Conservation (phyloP, 495 filamentous ascomycete species). For the Annulohypoxylon moriforme region DNA sequence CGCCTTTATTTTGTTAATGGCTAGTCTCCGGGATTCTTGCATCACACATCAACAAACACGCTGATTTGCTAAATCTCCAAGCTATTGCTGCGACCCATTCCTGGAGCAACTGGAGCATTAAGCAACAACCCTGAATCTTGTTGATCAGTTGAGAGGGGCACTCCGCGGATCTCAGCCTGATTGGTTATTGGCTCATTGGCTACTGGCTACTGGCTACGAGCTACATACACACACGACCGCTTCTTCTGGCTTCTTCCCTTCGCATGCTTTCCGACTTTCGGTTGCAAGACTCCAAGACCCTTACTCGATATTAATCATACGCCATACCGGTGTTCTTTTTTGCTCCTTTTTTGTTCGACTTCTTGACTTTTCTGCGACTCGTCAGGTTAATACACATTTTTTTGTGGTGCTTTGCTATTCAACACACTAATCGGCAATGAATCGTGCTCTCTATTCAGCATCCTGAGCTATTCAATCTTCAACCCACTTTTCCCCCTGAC, state of each 20-base stretch:
- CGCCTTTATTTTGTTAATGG: neutral
- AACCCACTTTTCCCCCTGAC: slow-evolving; percentile 40
- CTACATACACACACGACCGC: slow-evolving; percentile 13
- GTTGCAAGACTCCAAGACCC: neutral
- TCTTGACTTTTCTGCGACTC: slow-evolving; percentile 8
- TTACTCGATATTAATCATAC: slow-evolving; percentile 7
- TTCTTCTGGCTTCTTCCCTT: slow-evolving; percentile 15
- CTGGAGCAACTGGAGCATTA: slow-evolving; percentile 31
- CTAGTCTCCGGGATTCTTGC: slow-evolving; percentile 12
- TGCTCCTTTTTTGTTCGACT: neutral
- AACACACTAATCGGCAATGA: slow-evolving; percentile 30
- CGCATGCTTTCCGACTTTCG: neutral
- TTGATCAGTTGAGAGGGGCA: slow-evolving; percentile 43
- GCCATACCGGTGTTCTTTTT: neutral
- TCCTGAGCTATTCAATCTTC: slow-evolving; percentile 17
- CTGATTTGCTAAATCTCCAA: slow-evolving; percentile 27
- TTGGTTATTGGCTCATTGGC: slow-evolving; percentile 20
- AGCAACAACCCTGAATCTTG: slow-evolving; percentile 42
- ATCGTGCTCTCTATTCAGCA: slow-evolving; percentile 12
- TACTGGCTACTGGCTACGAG: slow-evolving; percentile 17
- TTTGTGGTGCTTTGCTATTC: slow-evolving; percentile 16
- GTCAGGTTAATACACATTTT: slow-evolving; percentile 23
- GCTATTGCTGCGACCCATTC: slow-evolving; percentile 31
- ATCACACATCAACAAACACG: neutral
- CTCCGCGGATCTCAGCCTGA: slow-evolving; percentile 22